A percentile compares a stretch with the other conserved stretches of the same genome.
Conservation (phyloP, 2,329 filamentous ascomycete species). For the Monilinia fructigena region DNA sequence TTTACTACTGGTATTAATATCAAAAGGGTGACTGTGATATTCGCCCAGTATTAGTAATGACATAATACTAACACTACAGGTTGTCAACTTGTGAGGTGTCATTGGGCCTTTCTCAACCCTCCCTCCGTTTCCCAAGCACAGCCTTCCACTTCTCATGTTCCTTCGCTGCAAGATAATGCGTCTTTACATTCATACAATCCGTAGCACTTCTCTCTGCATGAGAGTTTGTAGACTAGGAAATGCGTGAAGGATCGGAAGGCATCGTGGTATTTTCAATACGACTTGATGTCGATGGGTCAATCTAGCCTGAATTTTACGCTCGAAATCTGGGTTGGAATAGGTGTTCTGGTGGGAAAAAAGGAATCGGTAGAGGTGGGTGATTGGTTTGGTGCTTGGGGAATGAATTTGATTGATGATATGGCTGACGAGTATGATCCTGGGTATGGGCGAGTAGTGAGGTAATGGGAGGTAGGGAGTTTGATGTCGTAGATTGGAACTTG, state of each 20-base stretch:
- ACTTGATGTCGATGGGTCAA: neutral
- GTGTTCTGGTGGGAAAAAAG: too few relatives aligned
- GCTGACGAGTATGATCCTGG: neutral
- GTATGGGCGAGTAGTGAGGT: neutral
- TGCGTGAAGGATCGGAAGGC: neutral
- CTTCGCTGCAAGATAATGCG: conserved; percentile 25
- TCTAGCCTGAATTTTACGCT: neutral
- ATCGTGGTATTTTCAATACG: conserved; percentile 27
- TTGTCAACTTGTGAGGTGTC: too few relatives aligned
- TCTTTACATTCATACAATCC: conserved; percentile 14
- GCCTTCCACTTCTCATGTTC: conserved; percentile 22
- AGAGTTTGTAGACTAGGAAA: neutral
- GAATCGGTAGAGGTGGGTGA: too few relatives aligned
- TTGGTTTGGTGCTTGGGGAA: conserved; percentile 16
- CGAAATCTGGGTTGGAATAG: neutral
- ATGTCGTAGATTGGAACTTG: neutral
- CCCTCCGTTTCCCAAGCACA: neutral
- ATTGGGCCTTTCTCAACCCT: neutral
- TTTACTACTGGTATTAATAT: too few relatives aligned
- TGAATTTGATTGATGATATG: neutral
- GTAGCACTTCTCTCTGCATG: neutral
- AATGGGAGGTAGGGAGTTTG: neutral
- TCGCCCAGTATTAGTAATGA: too few relatives aligned
- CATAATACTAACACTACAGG: too few relatives aligned
- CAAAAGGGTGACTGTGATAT: too few relatives aligned